Base-by-base conservation (phyloP, 2,329 filamentous ascomycete genomes). In the Orbilia quercus region DNA sequence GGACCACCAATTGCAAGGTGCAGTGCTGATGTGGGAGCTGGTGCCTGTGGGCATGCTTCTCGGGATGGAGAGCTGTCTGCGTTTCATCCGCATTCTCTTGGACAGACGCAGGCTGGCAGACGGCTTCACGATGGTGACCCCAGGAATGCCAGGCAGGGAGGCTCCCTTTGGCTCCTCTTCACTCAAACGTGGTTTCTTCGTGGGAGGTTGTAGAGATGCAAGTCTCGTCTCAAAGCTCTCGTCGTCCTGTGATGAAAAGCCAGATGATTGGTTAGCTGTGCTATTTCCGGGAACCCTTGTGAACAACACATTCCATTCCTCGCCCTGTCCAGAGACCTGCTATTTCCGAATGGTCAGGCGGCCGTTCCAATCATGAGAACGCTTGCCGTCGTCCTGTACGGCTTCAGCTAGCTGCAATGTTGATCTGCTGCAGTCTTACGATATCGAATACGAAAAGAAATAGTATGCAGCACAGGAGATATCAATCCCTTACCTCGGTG, bases 201-300 rank as follows among this genome's bases (percentile, higher is more conserved):
- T 66, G 55, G 69, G 69, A 60, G 69, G 69, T 23, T 73, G 69
- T 22, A 73, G 54, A 45, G 69, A 73, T 60, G 69, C 69, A 55
- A 73, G 69, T 73, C 55, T 73, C 69, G 69, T 66, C 69, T 73
- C 69, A 65, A 73, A 73, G 48, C 69, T 66, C 60, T 73, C 69
- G 51, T 73, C 69, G 48, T 73, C 69, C 69, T 73, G 57, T 34
- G 28, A 42, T 16, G 40, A 47, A 18, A 59, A 44, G 44, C 54
- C 16, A 9, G 7, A 20, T 60, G 67, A 60, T 65, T 65, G 59
- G 67, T 72, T 72, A 72, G 67, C 67, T 20, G 44, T 47, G 31
- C 20, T 48, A 72, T 72, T 72, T 65, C 66, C 66, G 57, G 36
- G 7, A 44, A n/a, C 51, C 58, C 59, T 71, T 51, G 66, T 57